These are phyloP conservation scores for Zizania latifolia DNA, from an alignment of 176 grass and related monocot species.

Conservation along the genomic window DNA sequence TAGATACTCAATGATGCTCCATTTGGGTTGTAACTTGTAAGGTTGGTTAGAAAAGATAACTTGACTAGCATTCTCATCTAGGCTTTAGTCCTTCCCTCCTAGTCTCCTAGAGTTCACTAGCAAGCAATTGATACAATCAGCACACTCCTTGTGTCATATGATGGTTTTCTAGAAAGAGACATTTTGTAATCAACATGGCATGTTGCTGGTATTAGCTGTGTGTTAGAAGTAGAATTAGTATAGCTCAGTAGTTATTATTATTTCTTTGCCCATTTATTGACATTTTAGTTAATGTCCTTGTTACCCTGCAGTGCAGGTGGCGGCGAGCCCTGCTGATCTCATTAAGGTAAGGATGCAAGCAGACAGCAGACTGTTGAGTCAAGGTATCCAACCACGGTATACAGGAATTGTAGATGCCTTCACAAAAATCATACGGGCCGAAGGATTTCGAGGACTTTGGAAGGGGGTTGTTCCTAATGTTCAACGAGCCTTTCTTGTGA, in stretches of 20 bases:
- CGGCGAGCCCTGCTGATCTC: conserved; percentile 77
- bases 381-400: conserved; percentile 57
- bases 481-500: conserved; percentile 83
- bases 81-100: too few species aligned
- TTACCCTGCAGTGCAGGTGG: conserved; percentile 53
- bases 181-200: not conserved
- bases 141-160: too few species aligned
- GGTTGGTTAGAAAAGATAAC: not conserved
- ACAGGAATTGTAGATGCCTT: conserved; percentile 52
- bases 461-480: conserved; percentile 65
- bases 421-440: conserved; percentile 45
- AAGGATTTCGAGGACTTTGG: conserved; percentile 67
- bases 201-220: not conserved
- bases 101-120: not conserved
- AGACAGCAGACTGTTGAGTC: conserved; percentile 43
- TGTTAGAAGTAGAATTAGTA: not conserved
- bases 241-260: not conserved
- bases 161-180: not conserved
- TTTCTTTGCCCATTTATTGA: not conserved
- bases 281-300: too few species aligned
- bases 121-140: not conserved
- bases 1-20: not conserved
- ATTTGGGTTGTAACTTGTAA: not conserved
- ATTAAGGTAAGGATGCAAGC: conserved; percentile 95
- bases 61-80: not conserved